Evolutionary conservation across 1,284 basidiomycete species (phyloP).

Genomic region (Gastroboletus turbinatus): DNA sequence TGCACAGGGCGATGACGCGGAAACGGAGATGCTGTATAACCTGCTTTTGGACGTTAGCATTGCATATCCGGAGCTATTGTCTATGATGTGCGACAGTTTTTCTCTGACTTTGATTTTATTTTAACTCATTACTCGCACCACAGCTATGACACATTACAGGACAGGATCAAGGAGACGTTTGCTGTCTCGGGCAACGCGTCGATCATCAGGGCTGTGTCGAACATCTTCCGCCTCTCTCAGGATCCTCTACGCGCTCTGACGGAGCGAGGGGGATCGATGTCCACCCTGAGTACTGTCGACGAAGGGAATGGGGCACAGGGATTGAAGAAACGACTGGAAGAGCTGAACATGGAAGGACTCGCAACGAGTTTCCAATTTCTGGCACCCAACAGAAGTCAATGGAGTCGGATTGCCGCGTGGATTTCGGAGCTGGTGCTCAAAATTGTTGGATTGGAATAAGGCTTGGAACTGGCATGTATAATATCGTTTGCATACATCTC

Average conservation of each 20-base stretch:
- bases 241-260: conserved; percentile 47
- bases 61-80: conserved; percentile 72
- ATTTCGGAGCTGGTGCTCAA: conserved; percentile 63
- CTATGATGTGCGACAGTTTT: conserved; percentile 60
- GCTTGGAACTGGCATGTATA: conserved; percentile 18
- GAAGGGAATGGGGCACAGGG: conserved; percentile 38
- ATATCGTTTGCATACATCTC: conserved; percentile 17
- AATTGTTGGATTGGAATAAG: conserved; percentile 47
- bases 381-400: conserved; percentile 54
- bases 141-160: conserved; percentile 79
- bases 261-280: conserved; percentile 52
- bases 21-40: conserved; percentile 79
- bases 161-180: conserved; percentile 77
- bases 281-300: conserved; percentile 64
- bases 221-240: conserved; percentile 69
- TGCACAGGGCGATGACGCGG: conserved; percentile 79
- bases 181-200: conserved; percentile 70
- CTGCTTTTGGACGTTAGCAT: conserved; percentile 75
- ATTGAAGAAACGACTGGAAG: conserved; percentile 49
- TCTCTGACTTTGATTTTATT: conserved; percentile 1
- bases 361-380: conserved; percentile 69
- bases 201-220: conserved; percentile 71
- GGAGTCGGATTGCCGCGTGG: conserved; percentile 69
- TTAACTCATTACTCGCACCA: conserved; percentile 7
- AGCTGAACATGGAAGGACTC: conserved; percentile 69